Conservation (phyloP, 139 green algal genomes). For the Raphidocelis subcapitata region DNA sequence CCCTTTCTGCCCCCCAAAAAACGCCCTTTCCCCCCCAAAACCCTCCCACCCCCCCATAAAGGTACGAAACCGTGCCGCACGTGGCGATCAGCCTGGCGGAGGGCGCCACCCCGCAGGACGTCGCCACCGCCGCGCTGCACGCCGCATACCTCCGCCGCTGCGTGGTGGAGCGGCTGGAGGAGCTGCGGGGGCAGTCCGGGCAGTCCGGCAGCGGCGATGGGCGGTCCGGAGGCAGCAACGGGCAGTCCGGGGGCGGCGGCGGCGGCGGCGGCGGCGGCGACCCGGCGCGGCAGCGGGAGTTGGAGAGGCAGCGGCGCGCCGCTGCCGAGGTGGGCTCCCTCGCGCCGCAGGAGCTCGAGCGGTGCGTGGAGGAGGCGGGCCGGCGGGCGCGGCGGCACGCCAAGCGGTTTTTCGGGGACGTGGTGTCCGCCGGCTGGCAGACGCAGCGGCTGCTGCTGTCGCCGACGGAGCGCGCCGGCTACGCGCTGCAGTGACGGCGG, state of each 20-base stretch:
- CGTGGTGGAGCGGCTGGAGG: slow-evolving; percentile 2
- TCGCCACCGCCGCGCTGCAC: slow-evolving; percentile 63
- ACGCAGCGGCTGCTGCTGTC: slow-evolving; percentile 59
- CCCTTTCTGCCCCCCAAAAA: no score
- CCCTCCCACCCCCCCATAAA: background rate
- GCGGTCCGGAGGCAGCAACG: no score
- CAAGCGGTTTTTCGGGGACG: slow-evolving; percentile 22
- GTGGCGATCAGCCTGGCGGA: slow-evolving; percentile 18
- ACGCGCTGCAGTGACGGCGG: slow-evolving; percentile 22
- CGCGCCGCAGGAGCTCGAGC: slow-evolving; percentile 2
- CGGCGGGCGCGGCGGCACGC: background rate
- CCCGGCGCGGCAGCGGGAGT: background rate
- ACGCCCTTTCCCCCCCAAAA: no score
- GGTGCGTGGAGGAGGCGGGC: background rate
- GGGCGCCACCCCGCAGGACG: slow-evolving; percentile 36
- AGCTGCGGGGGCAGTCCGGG: background rate
- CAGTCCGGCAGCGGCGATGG: slow-evolving; percentile 13
- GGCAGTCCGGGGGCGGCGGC: slow-evolving; percentile 1
- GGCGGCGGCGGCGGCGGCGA: background rate
- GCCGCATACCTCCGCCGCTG: slow-evolving; percentile 54
- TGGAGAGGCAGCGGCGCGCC: slow-evolving; percentile 4
- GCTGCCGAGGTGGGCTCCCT: background rate
- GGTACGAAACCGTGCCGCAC: slow-evolving; percentile 14
- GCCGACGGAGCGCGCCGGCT: slow-evolving; percentile 52
- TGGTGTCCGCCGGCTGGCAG: slow-evolving; percentile 47